Conservation (phyloP, 2,329 filamentous ascomycete species). For the Cytospora chrysosperma region DNA sequence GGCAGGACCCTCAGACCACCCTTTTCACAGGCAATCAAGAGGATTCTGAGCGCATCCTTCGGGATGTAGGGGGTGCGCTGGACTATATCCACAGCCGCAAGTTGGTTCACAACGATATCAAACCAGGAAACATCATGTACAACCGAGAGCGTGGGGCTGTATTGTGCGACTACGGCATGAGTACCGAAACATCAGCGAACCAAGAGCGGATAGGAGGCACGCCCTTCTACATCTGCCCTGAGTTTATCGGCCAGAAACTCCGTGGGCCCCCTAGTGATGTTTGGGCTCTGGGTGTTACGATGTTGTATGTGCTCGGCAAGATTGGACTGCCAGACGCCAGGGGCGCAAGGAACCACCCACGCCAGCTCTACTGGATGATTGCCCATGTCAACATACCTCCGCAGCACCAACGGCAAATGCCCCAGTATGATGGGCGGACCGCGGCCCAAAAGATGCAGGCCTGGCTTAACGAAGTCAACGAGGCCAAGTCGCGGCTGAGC, state of each 20-base stretch:
- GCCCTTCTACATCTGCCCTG: constrained; percentile 61
- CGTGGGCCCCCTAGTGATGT: constrained; percentile 57
- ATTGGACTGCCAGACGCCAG: constrained; percentile 56
- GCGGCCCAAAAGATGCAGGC: constrained; percentile 49
- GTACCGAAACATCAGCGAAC: constrained; percentile 48
- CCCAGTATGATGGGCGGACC: constrained; percentile 20
- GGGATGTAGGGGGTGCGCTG: constrained; percentile 54
- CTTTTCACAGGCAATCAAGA: constrained; percentile 49
- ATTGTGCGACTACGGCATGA: constrained; percentile 60
- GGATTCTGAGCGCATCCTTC: constrained; percentile 53
- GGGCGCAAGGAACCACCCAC: constrained; percentile 46
- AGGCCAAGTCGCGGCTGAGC: constrained; percentile 47
- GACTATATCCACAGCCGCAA: constrained; percentile 55
- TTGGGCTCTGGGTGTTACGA: constrained; percentile 60
- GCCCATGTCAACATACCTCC: constrained; percentile 48
- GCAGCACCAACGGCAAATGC: constrained; percentile 33
- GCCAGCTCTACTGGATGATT: constrained; percentile 58
- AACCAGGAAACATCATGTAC: constrained; percentile 61
- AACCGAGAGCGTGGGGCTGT: constrained; percentile 57
- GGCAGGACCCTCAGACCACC: constrained; percentile 41
- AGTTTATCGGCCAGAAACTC: constrained; percentile 56
- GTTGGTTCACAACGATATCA: constrained; percentile 62
- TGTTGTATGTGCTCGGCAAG: constrained; percentile 58
- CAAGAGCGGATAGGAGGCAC: constrained; percentile 48
- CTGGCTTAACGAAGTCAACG: constrained; percentile 55